Evolutionary conservation across 2,329 filamentous ascomycete species (phyloP), one percentile per base, ranked within the genome.

Genomic region (Tolypocladium sp.): DNA sequence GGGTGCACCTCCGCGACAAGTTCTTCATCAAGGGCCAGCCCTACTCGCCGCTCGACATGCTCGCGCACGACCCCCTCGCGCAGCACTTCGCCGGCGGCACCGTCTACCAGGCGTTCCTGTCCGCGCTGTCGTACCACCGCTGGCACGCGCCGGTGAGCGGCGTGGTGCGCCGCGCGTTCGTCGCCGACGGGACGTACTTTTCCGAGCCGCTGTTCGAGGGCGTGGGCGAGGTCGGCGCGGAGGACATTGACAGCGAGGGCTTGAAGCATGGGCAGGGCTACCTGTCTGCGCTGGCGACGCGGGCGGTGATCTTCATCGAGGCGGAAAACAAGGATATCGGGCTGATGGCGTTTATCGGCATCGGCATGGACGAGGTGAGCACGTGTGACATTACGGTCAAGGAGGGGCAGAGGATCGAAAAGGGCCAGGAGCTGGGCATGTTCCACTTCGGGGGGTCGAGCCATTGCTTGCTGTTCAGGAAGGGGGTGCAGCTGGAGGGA

Each of bases 381-480:
- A 86, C 86, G 0, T 91, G 88, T 66, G 87, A 91, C 57, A 85
- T 90, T 55, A 88, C 83, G 0, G 86, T 90, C 13, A 78, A 78
- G 64, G 82, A 86, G 67, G 88, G 87, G 0, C 79, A 91, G 68
- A 78, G 79, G 57, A 68, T 92, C 20, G 76, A 77, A 57, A 91
- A 91, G 76, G 89, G 89, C 1, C 82, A 91, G 5, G 75, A 91
- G 74, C 77, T 86, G 44, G 89, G 89, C 49, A 91, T 90, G 87
- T 92, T 92, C 72, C 89, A 92, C 68, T 91, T 87, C 68, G 89
- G 89, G n/a, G 89, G 89, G 0, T 87, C 82, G 8, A 85, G 84
- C 1, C 84, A 90, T 68, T 89, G 86, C 65, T 67, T 91, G 64
- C 67, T 92, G 3, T 91, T 91, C 73, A 73, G 82, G 33, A 77